Evolutionary conservation across 108 stramenopile species (phyloP).

Genomic region (Mayamaea pseudoterrestris): DNA sequence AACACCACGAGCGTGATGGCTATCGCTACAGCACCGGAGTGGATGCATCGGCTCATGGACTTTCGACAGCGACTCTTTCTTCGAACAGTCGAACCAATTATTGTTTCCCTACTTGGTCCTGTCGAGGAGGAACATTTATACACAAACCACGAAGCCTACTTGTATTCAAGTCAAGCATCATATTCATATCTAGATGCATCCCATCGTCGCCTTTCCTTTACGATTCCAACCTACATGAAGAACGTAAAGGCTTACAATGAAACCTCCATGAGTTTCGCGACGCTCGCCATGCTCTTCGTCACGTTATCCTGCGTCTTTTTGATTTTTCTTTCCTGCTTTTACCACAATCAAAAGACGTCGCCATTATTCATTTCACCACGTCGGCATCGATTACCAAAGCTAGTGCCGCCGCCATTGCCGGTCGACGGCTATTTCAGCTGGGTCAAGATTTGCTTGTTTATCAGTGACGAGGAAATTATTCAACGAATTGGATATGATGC

Average conservation of each 20-base stretch:
- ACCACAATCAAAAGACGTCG: slow-evolving; percentile 79
- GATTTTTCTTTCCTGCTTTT: slow-evolving; percentile 73
- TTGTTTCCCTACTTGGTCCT: slow-evolving; percentile 56
- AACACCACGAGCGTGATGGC: too few species aligned
- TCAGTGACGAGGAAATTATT: slow-evolving; percentile 82
- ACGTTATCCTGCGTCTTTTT: slow-evolving; percentile 48
- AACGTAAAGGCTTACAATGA: slow-evolving; percentile 37
- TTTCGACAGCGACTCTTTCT: slow-evolving; percentile 62
- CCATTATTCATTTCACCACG: slow-evolving; percentile 75
- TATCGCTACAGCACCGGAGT: slow-evolving; percentile 29
- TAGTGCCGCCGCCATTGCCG: slow-evolving; percentile 67
- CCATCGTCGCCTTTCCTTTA: slow-evolving; percentile 63
- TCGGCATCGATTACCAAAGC: slow-evolving; percentile 78
- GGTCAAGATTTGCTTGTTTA: slow-evolving; percentile 65
- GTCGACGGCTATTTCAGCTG: slow-evolving; percentile 38
- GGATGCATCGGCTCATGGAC: slow-evolving; percentile 46
- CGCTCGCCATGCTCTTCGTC: slow-evolving; percentile 49
- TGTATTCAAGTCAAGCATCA: too few species aligned
- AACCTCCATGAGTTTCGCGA: slow-evolving; percentile 72
- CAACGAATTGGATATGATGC: slow-evolving; percentile 82
- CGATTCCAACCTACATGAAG: slow-evolving; percentile 58
- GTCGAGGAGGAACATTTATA: slow-evolving; percentile 8
- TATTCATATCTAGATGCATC: background rate
- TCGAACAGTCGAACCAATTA: slow-evolving; percentile 56
- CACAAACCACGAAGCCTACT: background rate